Percentiles rank a stretch among this genome's conserved stretches.
Conservation (phyloP, 768 basidiomycete species). For the Tulasnella sp. region DNA sequence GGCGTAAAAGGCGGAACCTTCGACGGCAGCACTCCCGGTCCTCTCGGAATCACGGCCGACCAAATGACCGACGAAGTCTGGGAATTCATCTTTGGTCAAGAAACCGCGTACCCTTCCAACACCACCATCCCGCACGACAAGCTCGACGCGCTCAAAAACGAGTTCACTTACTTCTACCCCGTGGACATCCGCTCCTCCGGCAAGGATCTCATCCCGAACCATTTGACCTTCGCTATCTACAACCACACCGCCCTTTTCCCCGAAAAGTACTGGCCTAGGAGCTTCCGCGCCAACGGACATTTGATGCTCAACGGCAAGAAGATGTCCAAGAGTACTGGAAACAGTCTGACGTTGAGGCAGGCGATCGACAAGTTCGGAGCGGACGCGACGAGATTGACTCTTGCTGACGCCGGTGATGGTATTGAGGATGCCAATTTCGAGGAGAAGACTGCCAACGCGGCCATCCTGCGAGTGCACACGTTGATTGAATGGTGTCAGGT, state of each 20-base stretch:
- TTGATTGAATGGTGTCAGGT: slow-evolving; percentile 90
- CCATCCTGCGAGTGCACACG: slow-evolving; percentile 89
- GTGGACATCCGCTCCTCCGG: slow-evolving; percentile 97
- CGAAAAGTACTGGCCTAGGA: slow-evolving; percentile 79
- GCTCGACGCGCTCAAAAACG: slow-evolving; percentile 77
- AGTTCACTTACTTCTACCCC: slow-evolving; percentile 96
- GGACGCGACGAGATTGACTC: slow-evolving; percentile 82
- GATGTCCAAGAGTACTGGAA: slow-evolving; percentile 97
- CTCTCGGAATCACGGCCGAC: slow-evolving; percentile 77
- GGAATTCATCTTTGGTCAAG: slow-evolving; percentile 86
- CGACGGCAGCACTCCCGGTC: slow-evolving; percentile 73
- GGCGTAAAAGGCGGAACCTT: slow-evolving; percentile 69
- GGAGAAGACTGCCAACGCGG: slow-evolving; percentile 95
- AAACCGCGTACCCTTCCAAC: slow-evolving; percentile 43
- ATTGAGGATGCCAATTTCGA: slow-evolving; percentile 99
- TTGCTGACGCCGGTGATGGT: slow-evolving; percentile 97
- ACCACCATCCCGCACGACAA: slow-evolving; percentile 69
- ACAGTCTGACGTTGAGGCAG: slow-evolving; percentile 86
- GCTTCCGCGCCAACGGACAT: slow-evolving; percentile 95
- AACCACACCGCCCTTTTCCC: slow-evolving; percentile 92
- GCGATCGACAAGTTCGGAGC: slow-evolving; percentile 93
- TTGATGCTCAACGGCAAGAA: slow-evolving; percentile 97
- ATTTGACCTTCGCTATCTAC: slow-evolving; percentile 91
- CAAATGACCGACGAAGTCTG: slow-evolving; percentile 98
- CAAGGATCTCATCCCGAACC: slow-evolving; percentile 94